These are phyloP conservation scores for Xylaria sp. DNA, from an alignment of 2,329 filamentous ascomycete species.

Conservation along the genomic window DNA sequence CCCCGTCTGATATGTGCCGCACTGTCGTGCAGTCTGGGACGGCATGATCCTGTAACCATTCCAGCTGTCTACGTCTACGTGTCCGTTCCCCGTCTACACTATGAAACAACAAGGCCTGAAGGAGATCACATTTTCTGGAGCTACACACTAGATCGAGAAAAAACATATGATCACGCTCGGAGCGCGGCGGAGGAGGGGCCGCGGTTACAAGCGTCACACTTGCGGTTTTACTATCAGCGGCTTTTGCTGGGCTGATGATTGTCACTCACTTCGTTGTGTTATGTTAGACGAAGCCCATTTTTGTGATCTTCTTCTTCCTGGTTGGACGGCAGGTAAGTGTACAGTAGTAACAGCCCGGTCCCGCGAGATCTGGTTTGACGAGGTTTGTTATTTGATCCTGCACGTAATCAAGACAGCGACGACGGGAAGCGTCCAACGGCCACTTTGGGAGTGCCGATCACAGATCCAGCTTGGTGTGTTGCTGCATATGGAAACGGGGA, in stretches of 20 bases:
- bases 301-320: neutral
- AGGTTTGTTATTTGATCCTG: slow-evolving; percentile 16
- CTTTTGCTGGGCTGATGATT: slow-evolving; percentile 12
- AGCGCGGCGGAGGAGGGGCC: slow-evolving; percentile 28
- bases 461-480: slow-evolving; percentile 9
- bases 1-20: slow-evolving; percentile 37
- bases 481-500: slow-evolving; percentile 27
- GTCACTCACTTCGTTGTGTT: neutral
- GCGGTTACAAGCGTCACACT: slow-evolving; percentile 21
- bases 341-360: slow-evolving; percentile 3
- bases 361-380: slow-evolving; percentile 15
- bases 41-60: slow-evolving; percentile 34
- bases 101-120: slow-evolving; percentile 29
- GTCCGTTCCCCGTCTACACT: slow-evolving; percentile 28
- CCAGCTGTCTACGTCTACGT: slow-evolving; percentile 33
- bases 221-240: slow-evolving; percentile 19
- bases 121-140: slow-evolving; percentile 23
- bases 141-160: slow-evolving; percentile 27
- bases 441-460: slow-evolving; percentile 10
- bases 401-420: slow-evolving; percentile 2
- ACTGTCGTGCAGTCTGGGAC: slow-evolving; percentile 38
- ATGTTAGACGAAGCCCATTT: slow-evolving; percentile 15
- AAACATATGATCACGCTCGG: slow-evolving; percentile 36
- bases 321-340: neutral
- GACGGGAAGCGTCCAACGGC: slow-evolving; percentile 23